A percentile compares a stretch with the other conserved stretches of the same genome.
Evolutionary conservation across 2,329 filamentous ascomycete genomes (phyloP).

Genomic region (Gaeumannomyces tritici): DNA sequence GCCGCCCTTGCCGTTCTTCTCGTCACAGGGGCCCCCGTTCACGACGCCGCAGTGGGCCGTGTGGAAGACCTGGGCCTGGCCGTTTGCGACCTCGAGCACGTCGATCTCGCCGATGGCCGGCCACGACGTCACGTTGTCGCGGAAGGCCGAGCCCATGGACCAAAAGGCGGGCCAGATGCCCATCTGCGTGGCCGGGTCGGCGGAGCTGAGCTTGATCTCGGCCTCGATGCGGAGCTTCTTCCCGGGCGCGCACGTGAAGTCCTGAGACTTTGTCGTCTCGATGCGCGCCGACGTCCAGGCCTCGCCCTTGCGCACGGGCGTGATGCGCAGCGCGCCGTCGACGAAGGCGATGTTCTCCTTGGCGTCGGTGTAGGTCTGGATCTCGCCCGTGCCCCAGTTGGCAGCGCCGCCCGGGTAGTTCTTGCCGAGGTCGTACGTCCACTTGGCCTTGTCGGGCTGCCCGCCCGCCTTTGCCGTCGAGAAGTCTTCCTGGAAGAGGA

Average conservation of each 20-base stretch:
- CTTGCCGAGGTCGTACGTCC: slow-evolving; percentile 33
- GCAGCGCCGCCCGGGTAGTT: slow-evolving; percentile 32
- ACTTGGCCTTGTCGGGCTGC: slow-evolving; percentile 27
- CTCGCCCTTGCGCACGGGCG: slow-evolving; percentile 16
- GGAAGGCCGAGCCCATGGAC: slow-evolving; percentile 28
- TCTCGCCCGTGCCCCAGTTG: slow-evolving; percentile 39
- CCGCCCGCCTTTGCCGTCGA: slow-evolving; percentile 16
- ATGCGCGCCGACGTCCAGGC: slow-evolving; percentile 35
- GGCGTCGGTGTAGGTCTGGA: slow-evolving; percentile 32
- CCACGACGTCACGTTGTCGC: slow-evolving; percentile 28
- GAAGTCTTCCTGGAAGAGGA: slow-evolving; percentile 16
- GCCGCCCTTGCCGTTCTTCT: slow-evolving; percentile 23
- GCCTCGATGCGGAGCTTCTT: slow-evolving; percentile 27
- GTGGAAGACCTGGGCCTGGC: slow-evolving; percentile 21
- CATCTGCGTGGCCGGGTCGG: slow-evolving; percentile 15
- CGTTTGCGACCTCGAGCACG: slow-evolving; percentile 33
- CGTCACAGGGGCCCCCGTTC: slow-evolving; percentile 29
- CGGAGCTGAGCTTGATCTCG: slow-evolving; percentile 24
- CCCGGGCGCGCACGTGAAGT: slow-evolving; percentile 23
- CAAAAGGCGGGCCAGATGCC: slow-evolving; percentile 40
- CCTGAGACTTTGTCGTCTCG: slow-evolving; percentile 23
- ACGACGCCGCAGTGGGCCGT: slow-evolving; percentile 31
- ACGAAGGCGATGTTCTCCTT: slow-evolving; percentile 29
- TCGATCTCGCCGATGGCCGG: slow-evolving; percentile 33
- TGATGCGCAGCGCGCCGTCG: slow-evolving; percentile 25